A percentile compares a stretch with the other conserved stretches of the same genome.
These are phyloP conservation scores for Botryosphaeria dothidea DNA, from an alignment of 2,329 filamentous ascomycete species.

Conservation along the genomic window DNA sequence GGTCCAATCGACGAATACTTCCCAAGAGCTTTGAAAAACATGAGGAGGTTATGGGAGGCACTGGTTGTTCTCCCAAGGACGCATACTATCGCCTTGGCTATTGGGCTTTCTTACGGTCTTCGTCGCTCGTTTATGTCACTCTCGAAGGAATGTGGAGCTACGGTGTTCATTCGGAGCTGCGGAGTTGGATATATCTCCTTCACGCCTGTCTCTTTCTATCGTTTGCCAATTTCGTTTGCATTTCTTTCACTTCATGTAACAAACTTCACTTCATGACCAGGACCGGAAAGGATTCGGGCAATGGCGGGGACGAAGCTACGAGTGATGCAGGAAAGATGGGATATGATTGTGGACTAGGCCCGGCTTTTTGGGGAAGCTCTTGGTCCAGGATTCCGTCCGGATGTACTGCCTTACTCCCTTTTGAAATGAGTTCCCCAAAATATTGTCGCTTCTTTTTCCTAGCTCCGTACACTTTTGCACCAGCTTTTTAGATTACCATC, in stretches of 20 bases:
- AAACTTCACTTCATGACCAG: slow-evolving; percentile 16
- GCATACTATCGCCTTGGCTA: background rate
- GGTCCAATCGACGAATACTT: background rate
- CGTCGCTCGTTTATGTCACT: slow-evolving; percentile 16
- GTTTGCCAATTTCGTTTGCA: background rate
- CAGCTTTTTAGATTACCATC: slow-evolving; percentile 4
- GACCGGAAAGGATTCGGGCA: slow-evolving; percentile 6
- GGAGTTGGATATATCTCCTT: slow-evolving; percentile 14
- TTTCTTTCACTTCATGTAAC: slow-evolving; percentile 8
- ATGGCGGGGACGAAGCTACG: slow-evolving; percentile 5
- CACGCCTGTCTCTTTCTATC: background rate
- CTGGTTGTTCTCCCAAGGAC: slow-evolving; percentile 11
- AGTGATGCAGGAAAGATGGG: slow-evolving; percentile 8
- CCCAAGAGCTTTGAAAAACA: background rate
- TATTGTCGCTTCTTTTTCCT: background rate
- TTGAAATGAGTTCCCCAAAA: background rate
- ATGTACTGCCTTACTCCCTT: slow-evolving; percentile 10
- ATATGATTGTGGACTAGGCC: slow-evolving; percentile 13
- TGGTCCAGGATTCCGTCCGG: slow-evolving; percentile 6
- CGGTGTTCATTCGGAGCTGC: slow-evolving; percentile 18
- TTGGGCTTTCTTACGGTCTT: background rate
- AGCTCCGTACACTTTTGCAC: background rate
- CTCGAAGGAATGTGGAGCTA: slow-evolving; percentile 10
- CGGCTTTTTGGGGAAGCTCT: background rate
- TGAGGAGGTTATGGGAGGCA: slow-evolving; percentile 2